Conservation (phyloP, 2,329 filamentous ascomycete genomes). For the Mycosphaerelloides madeirae region DNA sequence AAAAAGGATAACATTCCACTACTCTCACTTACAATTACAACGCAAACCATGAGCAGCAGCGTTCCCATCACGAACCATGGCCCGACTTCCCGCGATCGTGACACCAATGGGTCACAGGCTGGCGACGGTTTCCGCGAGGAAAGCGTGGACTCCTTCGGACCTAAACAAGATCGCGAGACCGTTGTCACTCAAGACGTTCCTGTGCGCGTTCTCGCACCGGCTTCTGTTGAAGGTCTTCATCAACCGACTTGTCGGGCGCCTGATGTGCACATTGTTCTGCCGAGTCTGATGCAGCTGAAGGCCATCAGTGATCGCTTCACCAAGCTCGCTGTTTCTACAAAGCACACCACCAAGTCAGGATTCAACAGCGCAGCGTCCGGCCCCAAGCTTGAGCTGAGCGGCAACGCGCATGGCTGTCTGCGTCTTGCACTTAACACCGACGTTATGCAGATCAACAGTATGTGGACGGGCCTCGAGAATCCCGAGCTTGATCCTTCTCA, state of each 20-base stretch:
- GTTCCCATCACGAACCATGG: conserved; percentile 31
- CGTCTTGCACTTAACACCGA: conserved; percentile 77
- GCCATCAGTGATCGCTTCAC: conserved; percentile 94
- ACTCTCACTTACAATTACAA: conserved; percentile 83
- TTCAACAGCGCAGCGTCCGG: conserved; percentile 28
- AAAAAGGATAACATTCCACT: conserved; percentile 87
- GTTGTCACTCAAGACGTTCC: conserved; percentile 93
- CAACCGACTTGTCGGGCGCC: conserved; percentile 87
- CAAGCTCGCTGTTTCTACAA: conserved; percentile 59
- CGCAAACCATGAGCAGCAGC: conserved; percentile 58
- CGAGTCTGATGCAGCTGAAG: conserved; percentile 81
- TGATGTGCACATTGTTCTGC: conserved; percentile 89
- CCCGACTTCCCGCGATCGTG: conserved; percentile 19
- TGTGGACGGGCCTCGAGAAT: conserved; percentile 82
- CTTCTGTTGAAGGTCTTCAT: conserved; percentile 84
- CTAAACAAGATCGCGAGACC: conserved; percentile 73
- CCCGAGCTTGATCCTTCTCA: conserved; percentile 78
- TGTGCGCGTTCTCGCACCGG: conserved; percentile 79
- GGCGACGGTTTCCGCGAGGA: conserved; percentile 22
- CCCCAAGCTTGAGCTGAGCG: conserved; percentile 76
- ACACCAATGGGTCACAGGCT: conserved; percentile 34
- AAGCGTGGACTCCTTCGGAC: conserved; percentile 42
- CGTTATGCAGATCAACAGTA: conserved; percentile 74
- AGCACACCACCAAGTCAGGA: conserved; percentile 35
- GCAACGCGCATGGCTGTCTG: conserved; percentile 90